phyloP scores from a whole-genome alignment of 108 stramenopile species.

The Schizochytrium sp. region DNA sequence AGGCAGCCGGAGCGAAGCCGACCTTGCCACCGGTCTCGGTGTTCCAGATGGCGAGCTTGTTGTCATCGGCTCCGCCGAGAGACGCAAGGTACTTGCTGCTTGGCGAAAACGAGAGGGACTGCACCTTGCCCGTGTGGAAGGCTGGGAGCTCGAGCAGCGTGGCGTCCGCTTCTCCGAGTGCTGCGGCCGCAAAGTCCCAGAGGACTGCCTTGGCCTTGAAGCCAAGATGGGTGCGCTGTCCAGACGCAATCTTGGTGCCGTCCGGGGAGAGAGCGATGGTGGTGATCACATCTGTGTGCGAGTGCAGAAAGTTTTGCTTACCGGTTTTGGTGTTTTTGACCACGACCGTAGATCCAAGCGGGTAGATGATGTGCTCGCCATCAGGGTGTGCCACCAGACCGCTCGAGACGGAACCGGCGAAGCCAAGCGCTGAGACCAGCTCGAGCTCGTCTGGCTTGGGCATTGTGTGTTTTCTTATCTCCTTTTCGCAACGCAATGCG shows the following conservation, averaged over 20 bases:
- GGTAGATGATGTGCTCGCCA: conserved; percentile 31
- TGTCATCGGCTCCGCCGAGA: conserved; percentile 75
- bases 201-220: conserved; percentile 61
- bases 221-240: conserved; percentile 50
- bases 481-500: no score
- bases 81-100: conserved; percentile 57
- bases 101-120: conserved; percentile 53
- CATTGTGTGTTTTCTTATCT: not conserved
- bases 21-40: conserved; percentile 52
- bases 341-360: conserved; percentile 42
- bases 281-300: conserved; percentile 59
- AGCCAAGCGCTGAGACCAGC: not conserved
- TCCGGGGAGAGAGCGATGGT: conserved; percentile 62
- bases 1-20: conserved; percentile 65
- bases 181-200: conserved; percentile 59
- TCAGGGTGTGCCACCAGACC: conserved; percentile 20
- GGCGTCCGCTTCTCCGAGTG: conserved; percentile 28
- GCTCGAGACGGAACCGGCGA: not conserved
- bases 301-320: conserved; percentile 61
- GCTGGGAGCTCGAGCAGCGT: conserved; percentile 54
- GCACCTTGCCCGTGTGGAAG: conserved; percentile 66
- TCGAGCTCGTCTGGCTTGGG: not conserved
- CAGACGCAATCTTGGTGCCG: conserved; percentile 58
- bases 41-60: conserved; percentile 78
- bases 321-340: conserved; percentile 32